Base-by-base conservation (phyloP, 805 yeast genomes). In the Brettanomyces bruxellensis region DNA sequence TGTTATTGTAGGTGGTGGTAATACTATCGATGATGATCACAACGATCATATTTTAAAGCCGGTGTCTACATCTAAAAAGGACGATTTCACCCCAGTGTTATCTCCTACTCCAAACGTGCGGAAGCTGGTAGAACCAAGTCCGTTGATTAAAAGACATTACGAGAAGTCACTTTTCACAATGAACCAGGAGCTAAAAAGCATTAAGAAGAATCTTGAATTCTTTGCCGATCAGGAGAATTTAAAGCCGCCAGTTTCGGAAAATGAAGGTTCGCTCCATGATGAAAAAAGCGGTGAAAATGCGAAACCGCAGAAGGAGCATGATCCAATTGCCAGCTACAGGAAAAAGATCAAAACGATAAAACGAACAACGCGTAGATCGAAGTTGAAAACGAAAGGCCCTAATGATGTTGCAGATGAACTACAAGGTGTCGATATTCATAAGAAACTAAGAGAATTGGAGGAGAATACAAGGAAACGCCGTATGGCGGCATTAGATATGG, bases 301-400 rank as follows among this genome's bases (percentile, higher is more conserved):
- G 2, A 37, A 24, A 11, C 13, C 22, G n/a, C 14, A 37, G 39
- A 38, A 43, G 35, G 25, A 50, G 44, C 11, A 45, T 49, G 52
- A 46, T 38, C 50, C 50, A 5, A 45, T 43, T 38, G 38, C 34
- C 18, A 51, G 46, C 14, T 38, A 47, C n/a, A 49, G 54, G 32
- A 67, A 63, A 49, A 65, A 59, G 50, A 60, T 60, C 36, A 68
- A 66, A 47, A 76, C 81, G 0, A 76, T 72, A 39, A 77, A 77
- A 59, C 60, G 82, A 53, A 69, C 74, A 1, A 76, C 81, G 1
- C 62, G 78, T 45, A 64, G 79, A 44, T 70, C 72, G 61, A 75
- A 73, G 48, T 65, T 77, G 48, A 72, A 68, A 49, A 76, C 81
- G 0, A 49, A 47, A 4, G 60, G 52, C 3, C 52, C 55, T 0